Base-by-base conservation (phyloP, 2,329 filamentous ascomycete genomes). In the Lojkania enalia region DNA sequence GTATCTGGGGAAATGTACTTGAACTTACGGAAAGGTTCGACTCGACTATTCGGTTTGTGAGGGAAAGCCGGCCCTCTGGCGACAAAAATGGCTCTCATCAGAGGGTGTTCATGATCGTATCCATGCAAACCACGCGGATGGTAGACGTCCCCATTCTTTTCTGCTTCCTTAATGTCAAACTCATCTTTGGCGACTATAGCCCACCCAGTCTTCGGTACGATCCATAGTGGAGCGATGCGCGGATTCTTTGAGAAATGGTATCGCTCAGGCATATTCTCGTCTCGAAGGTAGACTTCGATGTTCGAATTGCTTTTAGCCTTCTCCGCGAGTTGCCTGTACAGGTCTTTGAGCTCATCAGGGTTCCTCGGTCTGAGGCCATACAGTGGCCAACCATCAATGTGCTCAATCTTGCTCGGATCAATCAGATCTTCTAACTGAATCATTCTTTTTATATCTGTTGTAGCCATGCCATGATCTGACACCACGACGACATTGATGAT, bases 401-500 rank as follows among this genome's bases (percentile, higher is more conserved):
- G 90, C 46, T 87, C 86, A 33, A 97, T 84, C 57, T 90, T 80
- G 37, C 73, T 74, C 4, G 87, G 78, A 64, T 96, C 89, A 35
- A 97, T 77, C 3, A 97, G 72, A 61, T 96, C 90, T 52, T 99
- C 94, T 2, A 97, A 77, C 70, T 97, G 94, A 19, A 97, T 80
- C 35, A 97, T 75, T 9, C 94, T 82, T 14, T 84, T 78, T 0
- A 81, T 82, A 48, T 91, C 88, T 0, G 94, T 97, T 0, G 90
- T 95, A 1, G 94, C 94, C 94, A 99, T 99, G 39, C 94, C 94
- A 66, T 99, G 94, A 66, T 99, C 94, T 0, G 90, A 96, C 2
- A 99, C 92, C n/a, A 99, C 80, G 23, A 99, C 84, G 5, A 99
- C 80, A 55, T 99, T 99, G 63, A 97, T 89, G 48, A 99, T 87